Conservation (phyloP, 805 yeast genomes). For the Myxozyma monticola region DNA sequence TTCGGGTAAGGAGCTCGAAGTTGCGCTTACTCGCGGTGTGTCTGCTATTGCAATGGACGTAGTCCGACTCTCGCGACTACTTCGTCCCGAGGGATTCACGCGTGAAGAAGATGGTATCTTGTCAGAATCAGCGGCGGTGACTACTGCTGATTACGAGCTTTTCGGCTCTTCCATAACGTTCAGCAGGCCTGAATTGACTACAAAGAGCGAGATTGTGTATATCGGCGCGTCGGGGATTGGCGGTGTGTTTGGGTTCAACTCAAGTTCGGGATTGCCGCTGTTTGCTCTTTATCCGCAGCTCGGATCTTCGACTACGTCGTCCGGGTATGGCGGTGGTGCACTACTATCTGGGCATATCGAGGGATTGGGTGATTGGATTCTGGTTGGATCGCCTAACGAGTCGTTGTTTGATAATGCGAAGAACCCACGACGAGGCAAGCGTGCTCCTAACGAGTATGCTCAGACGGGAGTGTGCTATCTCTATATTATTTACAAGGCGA, state of each 20-base stretch:
- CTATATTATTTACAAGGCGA: constrained; percentile 32
- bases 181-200: neutral
- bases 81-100: constrained; percentile 13
- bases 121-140: constrained; percentile 29
- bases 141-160: constrained; percentile 22
- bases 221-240: constrained; percentile 22
- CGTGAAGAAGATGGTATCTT: constrained; percentile 30
- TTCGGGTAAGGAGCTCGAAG: constrained; percentile 18
- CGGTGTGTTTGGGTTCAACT: constrained; percentile 18
- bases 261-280: constrained; percentile 9
- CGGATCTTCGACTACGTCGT: neutral
- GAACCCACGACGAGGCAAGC: constrained; percentile 21
- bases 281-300: constrained; percentile 10
- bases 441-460: constrained; percentile 37
- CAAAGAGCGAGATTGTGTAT: neutral
- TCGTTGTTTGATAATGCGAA: constrained; percentile 31
- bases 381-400: constrained; percentile 26
- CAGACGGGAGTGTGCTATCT: constrained; percentile 45
- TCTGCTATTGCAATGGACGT: constrained; percentile 14
- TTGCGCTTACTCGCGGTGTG: constrained; percentile 21
- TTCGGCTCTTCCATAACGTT: constrained; percentile 23
- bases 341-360: constrained; percentile 17
- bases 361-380: constrained; percentile 27
- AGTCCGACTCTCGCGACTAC: constrained; percentile 10
- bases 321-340: constrained; percentile 28